Evolutionary conservation across 1,284 basidiomycete species (phyloP).

Genomic region (Irpex sp.): DNA sequence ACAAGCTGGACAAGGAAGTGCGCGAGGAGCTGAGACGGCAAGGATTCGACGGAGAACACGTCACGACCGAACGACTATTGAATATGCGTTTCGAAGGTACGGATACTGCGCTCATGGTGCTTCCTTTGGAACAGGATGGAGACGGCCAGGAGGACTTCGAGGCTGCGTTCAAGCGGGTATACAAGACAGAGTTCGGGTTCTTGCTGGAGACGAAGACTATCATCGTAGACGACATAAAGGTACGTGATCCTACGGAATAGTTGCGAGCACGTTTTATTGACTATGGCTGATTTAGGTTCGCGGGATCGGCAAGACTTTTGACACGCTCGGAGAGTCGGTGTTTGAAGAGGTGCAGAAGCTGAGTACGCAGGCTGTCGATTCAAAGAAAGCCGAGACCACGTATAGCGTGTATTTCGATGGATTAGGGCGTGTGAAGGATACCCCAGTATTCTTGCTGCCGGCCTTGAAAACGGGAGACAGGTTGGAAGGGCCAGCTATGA

Average conservation of each 20-base stretch:
- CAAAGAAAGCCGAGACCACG: slow-evolving; percentile 44
- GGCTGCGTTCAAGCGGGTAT: slow-evolving; percentile 71
- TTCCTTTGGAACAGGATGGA: slow-evolving; percentile 51
- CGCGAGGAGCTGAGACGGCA: slow-evolving; percentile 65
- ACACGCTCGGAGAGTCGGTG: slow-evolving; percentile 78
- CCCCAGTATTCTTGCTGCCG: slow-evolving; percentile 77
- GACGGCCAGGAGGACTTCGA: slow-evolving; percentile 73
- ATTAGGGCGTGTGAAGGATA: slow-evolving; percentile 68
- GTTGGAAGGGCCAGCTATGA: slow-evolving; percentile 81
- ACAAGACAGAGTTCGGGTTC: slow-evolving; percentile 91
- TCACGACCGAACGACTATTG: slow-evolving; percentile 77
- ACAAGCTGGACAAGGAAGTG: slow-evolving; percentile 66
- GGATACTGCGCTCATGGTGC: slow-evolving; percentile 88
- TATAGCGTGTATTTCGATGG: slow-evolving; percentile 80
- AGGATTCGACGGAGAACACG: slow-evolving; percentile 72
- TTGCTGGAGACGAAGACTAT: slow-evolving; percentile 76
- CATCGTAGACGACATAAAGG: slow-evolving; percentile 91
- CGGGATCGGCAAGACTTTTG: slow-evolving; percentile 88
- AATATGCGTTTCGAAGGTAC: slow-evolving; percentile 94
- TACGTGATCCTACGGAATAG: slow-evolving; percentile 25
- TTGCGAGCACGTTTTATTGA: neutral
- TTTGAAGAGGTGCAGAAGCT: slow-evolving; percentile 65
- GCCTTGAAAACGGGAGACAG: slow-evolving; percentile 65
- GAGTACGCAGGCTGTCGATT: slow-evolving; percentile 37
- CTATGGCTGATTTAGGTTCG: slow-evolving; percentile 39